phyloP scores from a whole-genome alignment of 164 flowering plant genomes.

The Kalanchoe fedtschenkoi region DNA sequence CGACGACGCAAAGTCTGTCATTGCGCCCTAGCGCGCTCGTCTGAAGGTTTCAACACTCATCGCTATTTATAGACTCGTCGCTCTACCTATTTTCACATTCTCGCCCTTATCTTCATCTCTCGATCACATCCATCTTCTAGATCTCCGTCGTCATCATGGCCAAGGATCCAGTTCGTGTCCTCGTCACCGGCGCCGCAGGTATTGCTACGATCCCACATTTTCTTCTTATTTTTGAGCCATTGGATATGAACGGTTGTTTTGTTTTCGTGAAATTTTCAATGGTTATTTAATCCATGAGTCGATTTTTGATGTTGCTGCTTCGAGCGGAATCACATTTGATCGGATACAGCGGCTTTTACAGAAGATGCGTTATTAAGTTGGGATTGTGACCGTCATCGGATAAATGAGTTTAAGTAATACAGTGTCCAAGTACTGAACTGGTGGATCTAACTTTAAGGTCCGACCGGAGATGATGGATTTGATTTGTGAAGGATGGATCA shows the following conservation, averaged over 20 bases:
- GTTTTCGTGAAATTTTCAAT: not conserved
- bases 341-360: not conserved
- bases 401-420: not conserved
- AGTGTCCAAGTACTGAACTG: not conserved
- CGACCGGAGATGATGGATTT: too few species aligned
- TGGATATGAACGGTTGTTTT: not conserved
- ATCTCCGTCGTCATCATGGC: slow-evolving; percentile 33
- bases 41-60: not conserved
- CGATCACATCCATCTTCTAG: not conserved
- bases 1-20: too few species aligned
- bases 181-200: slow-evolving; percentile 94
- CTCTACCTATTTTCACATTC: not conserved
- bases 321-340: not conserved
- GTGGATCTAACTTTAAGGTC: too few species aligned
- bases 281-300: not conserved
- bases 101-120: not conserved
- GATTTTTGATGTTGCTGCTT: not conserved
- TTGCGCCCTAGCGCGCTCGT: too few species aligned
- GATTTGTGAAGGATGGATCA: too few species aligned
- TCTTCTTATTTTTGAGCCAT: not conserved
- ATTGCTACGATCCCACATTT: not conserved
- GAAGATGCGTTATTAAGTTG: not conserved
- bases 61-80: not conserved
- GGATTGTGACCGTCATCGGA: not conserved
- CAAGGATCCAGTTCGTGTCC: slow-evolving; percentile 73